Evolutionary conservation across 2,329 filamentous ascomycete species (phyloP), one percentile per base, ranked within the genome.

Genomic region (Furcasterigmium sp.): DNA sequence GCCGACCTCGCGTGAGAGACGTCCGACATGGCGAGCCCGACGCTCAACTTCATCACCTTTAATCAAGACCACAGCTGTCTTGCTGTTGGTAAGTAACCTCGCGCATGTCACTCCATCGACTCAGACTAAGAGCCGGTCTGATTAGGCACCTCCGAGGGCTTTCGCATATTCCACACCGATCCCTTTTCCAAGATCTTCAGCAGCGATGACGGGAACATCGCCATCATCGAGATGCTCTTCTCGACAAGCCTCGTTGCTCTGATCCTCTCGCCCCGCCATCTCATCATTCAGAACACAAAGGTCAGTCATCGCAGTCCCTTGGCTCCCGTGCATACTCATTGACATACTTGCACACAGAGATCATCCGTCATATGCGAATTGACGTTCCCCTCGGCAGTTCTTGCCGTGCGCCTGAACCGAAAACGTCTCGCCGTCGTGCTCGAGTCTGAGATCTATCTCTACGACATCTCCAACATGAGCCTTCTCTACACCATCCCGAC

Each of bases 381-480:
- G 60, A 97, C 91, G 4, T 98, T 98, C 56, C 91, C 91, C 11
- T 95, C 91, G n/a, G 90, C 91, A 39, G 90, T 98, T 10, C 79
- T 97, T 32, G 91, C 91, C 17, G 89, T 98, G 46, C 87, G 91
- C 51, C 73, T 98, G 56, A 98, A 98, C 64, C 80, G 93, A 53
- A 97, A 96, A 65, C 84, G 93, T 29, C 77, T 98, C 20, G 89
- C 93, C 11, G 91, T 98, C 25, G 84, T 97, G 13, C 76, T 97
- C 44, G 93, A 98, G 62, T 90, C 95, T 56, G 87, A 95, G 61
- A 95, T 97, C 49, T 98, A 97, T 67, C 78, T 98, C 39, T 98
- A 98, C 70, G 93, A 98, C 63, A 97, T 98, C 52, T 90, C 91
- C 66, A 97, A 96, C 61, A 97, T 98, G 91, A 91, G 87, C 56